These are phyloP conservation scores for Sarocladium kiliense DNA, from an alignment of 2,329 filamentous ascomycete genomes.

Conservation along the genomic window DNA sequence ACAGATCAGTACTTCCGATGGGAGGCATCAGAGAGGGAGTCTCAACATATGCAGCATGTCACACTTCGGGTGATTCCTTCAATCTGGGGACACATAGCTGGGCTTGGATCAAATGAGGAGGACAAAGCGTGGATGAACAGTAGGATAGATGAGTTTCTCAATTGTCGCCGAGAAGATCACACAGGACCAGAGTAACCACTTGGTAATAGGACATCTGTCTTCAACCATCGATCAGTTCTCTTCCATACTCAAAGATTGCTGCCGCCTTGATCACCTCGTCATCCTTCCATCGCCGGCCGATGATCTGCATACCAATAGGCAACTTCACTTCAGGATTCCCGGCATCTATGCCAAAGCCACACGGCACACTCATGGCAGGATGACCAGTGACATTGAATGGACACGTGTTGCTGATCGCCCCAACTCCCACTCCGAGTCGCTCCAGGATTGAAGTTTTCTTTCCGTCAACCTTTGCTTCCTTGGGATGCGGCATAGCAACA, in stretches of 20 bases:
- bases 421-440: conserved; percentile 37
- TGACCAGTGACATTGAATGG: conserved; percentile 46
- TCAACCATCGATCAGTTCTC: neutral
- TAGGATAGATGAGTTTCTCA: conserved; percentile 22
- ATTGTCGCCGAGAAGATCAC: too few relatives aligned
- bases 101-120: conserved; percentile 21
- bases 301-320: conserved; percentile 25
- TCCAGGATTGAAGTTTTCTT: conserved; percentile 22
- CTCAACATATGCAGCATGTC: conserved; percentile 20
- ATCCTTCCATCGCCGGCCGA: conserved; percentile 23
- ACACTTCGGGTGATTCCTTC: conserved; percentile 27
- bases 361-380: conserved; percentile 41
- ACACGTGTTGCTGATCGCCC: conserved; percentile 39
- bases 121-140: conserved; percentile 27
- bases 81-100: conserved; percentile 32
- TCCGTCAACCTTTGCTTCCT: conserved; percentile 20
- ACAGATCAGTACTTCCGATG: conserved; percentile 63
- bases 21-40: conserved; percentile 27
- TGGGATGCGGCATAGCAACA: conserved; percentile 32
- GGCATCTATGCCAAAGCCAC: conserved; percentile 17
- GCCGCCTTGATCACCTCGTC: conserved; percentile 18
- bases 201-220: too few relatives aligned
- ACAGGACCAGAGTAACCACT: too few relatives aligned
- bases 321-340: conserved; percentile 14
- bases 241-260: conserved; percentile 19